A percentile compares a stretch with the other conserved stretches of the same genome.
Conservation (phyloP, 768 basidiomycete species). For the Termitomyces sp. region DNA sequence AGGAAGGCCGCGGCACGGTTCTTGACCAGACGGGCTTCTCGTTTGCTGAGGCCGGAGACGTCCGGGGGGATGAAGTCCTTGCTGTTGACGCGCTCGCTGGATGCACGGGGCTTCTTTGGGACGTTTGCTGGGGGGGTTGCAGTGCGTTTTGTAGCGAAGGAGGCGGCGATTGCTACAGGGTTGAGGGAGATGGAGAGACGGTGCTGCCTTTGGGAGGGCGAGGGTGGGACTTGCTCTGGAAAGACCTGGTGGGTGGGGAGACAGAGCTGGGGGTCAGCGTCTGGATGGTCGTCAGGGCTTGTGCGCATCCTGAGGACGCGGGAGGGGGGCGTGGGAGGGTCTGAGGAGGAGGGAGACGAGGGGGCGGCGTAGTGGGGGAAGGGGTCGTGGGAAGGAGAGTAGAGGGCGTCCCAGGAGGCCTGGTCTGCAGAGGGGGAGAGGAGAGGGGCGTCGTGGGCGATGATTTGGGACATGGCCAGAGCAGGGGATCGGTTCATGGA, state of each 20-base stretch:
- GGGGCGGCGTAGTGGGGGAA: slow-evolving; percentile 45
- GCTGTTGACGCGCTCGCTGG: slow-evolving; percentile 49
- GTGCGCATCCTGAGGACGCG: slow-evolving; percentile 48
- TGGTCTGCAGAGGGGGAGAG: slow-evolving; percentile 45
- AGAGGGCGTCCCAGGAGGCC: slow-evolving; percentile 42
- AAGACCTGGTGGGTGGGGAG: slow-evolving; percentile 70
- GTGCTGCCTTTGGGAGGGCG: slow-evolving; percentile 25
- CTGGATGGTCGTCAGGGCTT: slow-evolving; percentile 36
- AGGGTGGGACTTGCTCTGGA: slow-evolving; percentile 30
- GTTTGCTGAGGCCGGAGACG: slow-evolving; percentile 82
- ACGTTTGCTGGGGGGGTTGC: slow-evolving; percentile 34
- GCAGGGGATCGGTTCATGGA: slow-evolving; percentile 25
- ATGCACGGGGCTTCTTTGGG: slow-evolving; percentile 37
- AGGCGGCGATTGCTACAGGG: slow-evolving; percentile 17
- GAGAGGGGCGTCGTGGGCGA: slow-evolving; percentile 51
- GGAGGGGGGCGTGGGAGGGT: slow-evolving; percentile 38
- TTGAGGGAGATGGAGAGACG: slow-evolving; percentile 30
- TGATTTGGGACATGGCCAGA: slow-evolving; percentile 52
- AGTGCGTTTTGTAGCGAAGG: slow-evolving; percentile 36
- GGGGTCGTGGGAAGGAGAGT: slow-evolving; percentile 32
- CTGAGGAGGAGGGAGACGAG: slow-evolving; percentile 42
- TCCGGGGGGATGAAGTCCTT: slow-evolving; percentile 89
- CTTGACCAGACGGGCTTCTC: slow-evolving; percentile 87
- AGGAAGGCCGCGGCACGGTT: slow-evolving; percentile 91
- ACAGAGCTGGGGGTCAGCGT: slow-evolving; percentile 43